These are phyloP conservation scores for Physcomitrellopsis africana DNA, from an alignment of 225 moss, liverwort and hornwort species.

Conservation along the genomic window DNA sequence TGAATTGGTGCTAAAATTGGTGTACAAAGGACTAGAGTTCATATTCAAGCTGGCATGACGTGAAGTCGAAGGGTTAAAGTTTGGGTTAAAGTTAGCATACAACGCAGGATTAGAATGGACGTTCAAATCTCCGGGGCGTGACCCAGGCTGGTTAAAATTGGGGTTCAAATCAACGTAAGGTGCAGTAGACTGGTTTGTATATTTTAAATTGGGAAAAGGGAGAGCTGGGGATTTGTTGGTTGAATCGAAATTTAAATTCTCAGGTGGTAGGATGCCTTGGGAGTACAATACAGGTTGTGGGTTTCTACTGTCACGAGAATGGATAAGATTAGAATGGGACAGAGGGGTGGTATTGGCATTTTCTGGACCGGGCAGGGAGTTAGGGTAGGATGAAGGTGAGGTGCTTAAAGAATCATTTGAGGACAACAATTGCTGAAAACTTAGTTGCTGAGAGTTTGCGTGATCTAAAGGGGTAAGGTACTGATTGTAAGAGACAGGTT, in stretches of 20 bases:
- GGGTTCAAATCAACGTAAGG: constrained; percentile 38
- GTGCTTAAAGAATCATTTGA: constrained; percentile 43
- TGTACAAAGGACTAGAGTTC: constrained; percentile 33
- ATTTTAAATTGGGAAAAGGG: constrained; percentile 43
- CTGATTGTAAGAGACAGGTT: constrained; percentile 41
- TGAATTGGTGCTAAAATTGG: constrained; percentile 37
- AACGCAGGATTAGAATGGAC: constrained; percentile 32
- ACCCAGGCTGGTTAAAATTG: constrained; percentile 31
- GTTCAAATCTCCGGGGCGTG: constrained; percentile 31
- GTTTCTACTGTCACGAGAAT: constrained; percentile 44
- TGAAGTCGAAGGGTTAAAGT: constrained; percentile 29
- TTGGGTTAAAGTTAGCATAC: constrained; percentile 26
- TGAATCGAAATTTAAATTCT: constrained; percentile 40
- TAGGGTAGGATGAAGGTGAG: constrained; percentile 42
- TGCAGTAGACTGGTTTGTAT: constrained; percentile 33
- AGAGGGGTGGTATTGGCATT: constrained; percentile 42
- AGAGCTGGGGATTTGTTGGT: constrained; percentile 25
- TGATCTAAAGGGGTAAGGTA: constrained; percentile 38
- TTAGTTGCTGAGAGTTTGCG: constrained; percentile 40
- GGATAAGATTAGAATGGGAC: constrained; percentile 50
- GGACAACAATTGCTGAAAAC: constrained; percentile 54
- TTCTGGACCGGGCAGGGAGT: constrained; percentile 43
- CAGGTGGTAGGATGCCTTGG: constrained; percentile 42
- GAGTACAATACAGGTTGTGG: constrained; percentile 41
- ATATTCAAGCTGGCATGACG: constrained; percentile 33